These are phyloP conservation scores for Boletales sp. DNA, from an alignment of 768 basidiomycete genomes.

Conservation along the genomic window DNA sequence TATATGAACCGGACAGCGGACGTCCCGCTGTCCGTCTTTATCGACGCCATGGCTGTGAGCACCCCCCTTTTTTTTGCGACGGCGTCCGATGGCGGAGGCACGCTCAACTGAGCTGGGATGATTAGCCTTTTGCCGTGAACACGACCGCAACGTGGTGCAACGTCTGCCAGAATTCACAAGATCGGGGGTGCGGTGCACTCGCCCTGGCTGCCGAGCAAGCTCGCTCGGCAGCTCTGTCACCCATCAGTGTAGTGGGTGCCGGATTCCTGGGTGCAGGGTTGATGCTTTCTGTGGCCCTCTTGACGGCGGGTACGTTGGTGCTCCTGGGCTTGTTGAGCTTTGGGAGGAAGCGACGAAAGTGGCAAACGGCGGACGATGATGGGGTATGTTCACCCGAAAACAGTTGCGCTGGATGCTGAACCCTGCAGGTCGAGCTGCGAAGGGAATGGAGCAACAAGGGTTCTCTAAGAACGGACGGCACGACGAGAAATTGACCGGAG, in stretches of 20 bases:
- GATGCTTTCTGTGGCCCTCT: conserved; percentile 40
- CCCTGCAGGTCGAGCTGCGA: conserved; percentile 20
- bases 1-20: conserved; percentile 46
- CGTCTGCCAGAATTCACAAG: conserved; percentile 52
- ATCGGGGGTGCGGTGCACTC: conserved; percentile 55
- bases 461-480: neutral
- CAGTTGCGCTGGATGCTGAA: conserved; percentile 1
- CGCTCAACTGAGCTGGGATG: too few species aligned
- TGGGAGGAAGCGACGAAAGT: conserved; percentile 12
- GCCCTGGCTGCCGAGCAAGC: conserved; percentile 28
- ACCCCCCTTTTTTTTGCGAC: neutral
- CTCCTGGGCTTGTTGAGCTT: conserved; percentile 39
- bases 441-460: conserved; percentile 11
- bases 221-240: conserved; percentile 31
- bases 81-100: too few species aligned
- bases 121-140: conserved; percentile 47
- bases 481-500: neutral
- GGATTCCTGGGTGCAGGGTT: conserved; percentile 65
- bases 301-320: conserved; percentile 36
- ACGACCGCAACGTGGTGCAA: conserved; percentile 57
- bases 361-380: conserved; percentile 6
- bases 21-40: conserved; percentile 51
- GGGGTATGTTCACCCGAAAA: conserved; percentile 13
- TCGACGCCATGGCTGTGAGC: conserved; percentile 38
- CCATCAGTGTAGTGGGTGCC: conserved; percentile 55